Conservation (phyloP, 352 stramenopile genomes). For the Globisporangium acanthophoron region DNA sequence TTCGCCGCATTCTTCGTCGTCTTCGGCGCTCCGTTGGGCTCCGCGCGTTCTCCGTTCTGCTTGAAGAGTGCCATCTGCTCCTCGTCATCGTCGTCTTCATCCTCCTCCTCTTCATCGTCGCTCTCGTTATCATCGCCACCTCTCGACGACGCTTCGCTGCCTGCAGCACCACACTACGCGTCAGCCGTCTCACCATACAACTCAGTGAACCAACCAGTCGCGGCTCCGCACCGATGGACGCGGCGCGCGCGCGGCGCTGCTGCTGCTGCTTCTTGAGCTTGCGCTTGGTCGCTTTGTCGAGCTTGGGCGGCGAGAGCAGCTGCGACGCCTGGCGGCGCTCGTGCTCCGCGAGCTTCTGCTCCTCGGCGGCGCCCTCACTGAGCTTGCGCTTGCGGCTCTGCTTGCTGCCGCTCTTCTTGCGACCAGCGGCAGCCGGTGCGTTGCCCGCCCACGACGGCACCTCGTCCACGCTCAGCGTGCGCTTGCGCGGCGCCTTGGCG, state of each 20-base stretch:
- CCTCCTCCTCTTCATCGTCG: slow-evolving; percentile 14
- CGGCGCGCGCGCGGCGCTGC: slow-evolving; percentile 29
- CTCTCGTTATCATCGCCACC: slow-evolving; percentile 22
- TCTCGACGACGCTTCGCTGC: slow-evolving; percentile 13
- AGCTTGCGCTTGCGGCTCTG: slow-evolving; percentile 79
- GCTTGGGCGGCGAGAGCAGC: slow-evolving; percentile 54
- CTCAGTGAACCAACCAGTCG: too few species aligned
- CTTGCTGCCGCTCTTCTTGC: slow-evolving; percentile 52
- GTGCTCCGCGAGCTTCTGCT: slow-evolving; percentile 62
- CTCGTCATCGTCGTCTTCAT: slow-evolving; percentile 25
- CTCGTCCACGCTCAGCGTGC: slow-evolving; percentile 69
- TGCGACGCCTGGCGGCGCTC: slow-evolving; percentile 61
- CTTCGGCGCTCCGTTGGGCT: slow-evolving; percentile 7
- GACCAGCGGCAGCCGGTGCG: slow-evolving; percentile 2
- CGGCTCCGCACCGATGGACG: slow-evolving; percentile 25
- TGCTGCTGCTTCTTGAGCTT: slow-evolving; percentile 44
- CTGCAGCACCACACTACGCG: not conserved
- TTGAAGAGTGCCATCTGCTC: slow-evolving; percentile 52
- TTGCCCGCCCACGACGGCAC: slow-evolving; percentile 63
- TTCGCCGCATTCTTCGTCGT: slow-evolving; percentile 17
- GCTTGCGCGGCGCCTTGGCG: slow-evolving; percentile 28
- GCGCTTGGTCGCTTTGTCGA: slow-evolving; percentile 28
- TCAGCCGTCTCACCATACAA: not conserved
- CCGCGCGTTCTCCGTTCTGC: slow-evolving; percentile 7
- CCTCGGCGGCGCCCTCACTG: slow-evolving; percentile 70